A percentile compares a stretch with the other conserved stretches of the same genome.
phyloP scores from a whole-genome alignment of 441 rosid species.

The Flueggea neowawraea region DNA sequence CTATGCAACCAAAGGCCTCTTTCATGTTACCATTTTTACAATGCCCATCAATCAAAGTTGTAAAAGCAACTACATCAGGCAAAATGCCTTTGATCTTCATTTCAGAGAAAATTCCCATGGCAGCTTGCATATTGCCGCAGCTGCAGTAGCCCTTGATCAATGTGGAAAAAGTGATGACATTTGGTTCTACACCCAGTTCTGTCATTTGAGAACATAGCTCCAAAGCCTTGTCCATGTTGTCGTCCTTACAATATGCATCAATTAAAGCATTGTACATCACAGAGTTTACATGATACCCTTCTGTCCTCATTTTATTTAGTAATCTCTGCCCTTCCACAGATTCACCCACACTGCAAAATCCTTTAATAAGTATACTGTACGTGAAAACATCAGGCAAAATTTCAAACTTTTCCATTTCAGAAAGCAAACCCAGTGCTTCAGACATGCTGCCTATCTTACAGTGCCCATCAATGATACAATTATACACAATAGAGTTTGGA shows the following conservation, averaged over 20 bases:
- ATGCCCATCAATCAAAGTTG: conserved; percentile 73
- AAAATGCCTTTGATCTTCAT: conserved; percentile 51
- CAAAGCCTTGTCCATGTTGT: conserved; percentile 59
- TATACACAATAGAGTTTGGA: conserved; percentile 47
- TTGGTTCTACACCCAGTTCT: conserved; percentile 62
- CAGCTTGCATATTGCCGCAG: conserved; percentile 45
- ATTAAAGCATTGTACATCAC: conserved; percentile 56
- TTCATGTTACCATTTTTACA: conserved; percentile 60
- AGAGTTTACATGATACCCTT: conserved; percentile 41
- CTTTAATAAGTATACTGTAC: conserved; percentile 52
- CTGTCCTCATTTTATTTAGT: conserved; percentile 45
- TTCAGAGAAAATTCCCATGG: conserved; percentile 51
- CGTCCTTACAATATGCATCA: conserved; percentile 55
- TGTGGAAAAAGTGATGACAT: conserved; percentile 67
- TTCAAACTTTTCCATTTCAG: conserved; percentile 41
- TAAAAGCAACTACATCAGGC: conserved; percentile 72
- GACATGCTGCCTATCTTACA: conserved; percentile 37
- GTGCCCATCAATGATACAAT: conserved; percentile 50
- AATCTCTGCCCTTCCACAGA: conserved; percentile 40
- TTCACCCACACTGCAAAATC: conserved; percentile 33
- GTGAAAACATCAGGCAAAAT: conserved; percentile 54
- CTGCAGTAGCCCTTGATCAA: conserved; percentile 74
- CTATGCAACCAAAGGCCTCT: conserved; percentile 55
- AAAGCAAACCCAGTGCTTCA: conserved; percentile 38
- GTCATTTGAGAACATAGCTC: conserved; percentile 59